phyloP scores from a whole-genome alignment of 192 early-diverging fungal species.

The Linnemannia hyalina region DNA sequence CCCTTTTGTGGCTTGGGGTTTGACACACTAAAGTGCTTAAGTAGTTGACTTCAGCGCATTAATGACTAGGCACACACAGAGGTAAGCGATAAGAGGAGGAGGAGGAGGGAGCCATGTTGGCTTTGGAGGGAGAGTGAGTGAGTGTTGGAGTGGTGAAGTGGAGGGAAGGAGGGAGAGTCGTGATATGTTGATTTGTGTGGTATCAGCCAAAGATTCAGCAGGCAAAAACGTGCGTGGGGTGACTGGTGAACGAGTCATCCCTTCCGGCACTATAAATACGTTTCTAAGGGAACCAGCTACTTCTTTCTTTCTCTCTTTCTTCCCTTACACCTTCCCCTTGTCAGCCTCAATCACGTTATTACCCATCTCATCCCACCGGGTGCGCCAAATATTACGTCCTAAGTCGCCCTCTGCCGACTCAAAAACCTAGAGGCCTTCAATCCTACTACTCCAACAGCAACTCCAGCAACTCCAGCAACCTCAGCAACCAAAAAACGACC shows the following conservation, averaged over 20 bases:
- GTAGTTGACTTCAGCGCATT: neutral
- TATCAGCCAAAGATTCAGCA: neutral
- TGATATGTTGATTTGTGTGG: neutral
- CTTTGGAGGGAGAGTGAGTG: neutral
- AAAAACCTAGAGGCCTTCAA: conserved; percentile 15
- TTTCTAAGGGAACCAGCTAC: neutral
- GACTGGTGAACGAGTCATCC: too few relatives aligned
- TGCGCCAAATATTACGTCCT: conserved; percentile 14
- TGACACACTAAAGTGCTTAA: neutral
- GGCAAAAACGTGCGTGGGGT: too few relatives aligned
- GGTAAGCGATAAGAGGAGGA: neutral
- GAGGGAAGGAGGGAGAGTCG: neutral
- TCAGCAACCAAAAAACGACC: too few relatives aligned
- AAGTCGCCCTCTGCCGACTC: conserved; percentile 58
- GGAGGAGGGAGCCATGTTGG: neutral
- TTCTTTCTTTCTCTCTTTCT: neutral
- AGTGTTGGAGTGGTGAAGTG: neutral
- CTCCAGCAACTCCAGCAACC: neutral
- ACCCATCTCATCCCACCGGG: conserved; percentile 55
- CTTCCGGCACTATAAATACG: conserved; percentile 1
- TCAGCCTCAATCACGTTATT: conserved; percentile 14
- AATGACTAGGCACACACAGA: neutral
- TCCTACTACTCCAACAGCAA: neutral
- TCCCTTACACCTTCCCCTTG: conserved; percentile 30
- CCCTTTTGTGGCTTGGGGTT: neutral